These are phyloP conservation scores for Pichia sp. DNA, from an alignment of 1,139 yeast species.

Conservation along the genomic window DNA sequence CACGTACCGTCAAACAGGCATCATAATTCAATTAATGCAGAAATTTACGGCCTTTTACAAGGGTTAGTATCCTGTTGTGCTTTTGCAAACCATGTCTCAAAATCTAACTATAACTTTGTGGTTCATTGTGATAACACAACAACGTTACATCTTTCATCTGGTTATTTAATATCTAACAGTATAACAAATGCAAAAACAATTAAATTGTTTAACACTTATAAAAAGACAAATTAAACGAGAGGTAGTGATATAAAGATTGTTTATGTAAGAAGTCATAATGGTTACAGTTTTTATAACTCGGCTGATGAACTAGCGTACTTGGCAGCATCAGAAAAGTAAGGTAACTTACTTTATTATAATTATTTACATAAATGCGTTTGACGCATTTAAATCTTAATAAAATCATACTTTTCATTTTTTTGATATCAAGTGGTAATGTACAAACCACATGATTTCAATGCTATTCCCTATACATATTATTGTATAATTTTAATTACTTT, in stretches of 20 bases:
- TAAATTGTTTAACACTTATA: not conserved
- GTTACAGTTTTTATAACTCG: not conserved
- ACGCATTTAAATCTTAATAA: too few species aligned
- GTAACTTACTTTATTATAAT: not conserved
- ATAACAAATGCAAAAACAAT: not conserved
- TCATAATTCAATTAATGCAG: not conserved
- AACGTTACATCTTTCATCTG: not conserved
- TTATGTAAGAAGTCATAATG: not conserved
- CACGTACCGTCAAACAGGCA: not conserved
- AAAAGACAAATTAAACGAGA: not conserved
- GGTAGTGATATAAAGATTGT: not conserved
- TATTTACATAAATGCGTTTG: too few species aligned
- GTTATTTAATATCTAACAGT: too few species aligned
- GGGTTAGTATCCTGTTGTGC: not conserved
- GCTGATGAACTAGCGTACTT: not conserved
- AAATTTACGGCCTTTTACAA: not conserved
- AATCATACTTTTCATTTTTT: too few species aligned
- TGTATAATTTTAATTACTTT: not conserved
- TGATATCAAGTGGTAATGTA: too few species aligned
- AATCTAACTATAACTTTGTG: not conserved
- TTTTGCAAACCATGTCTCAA: not conserved
- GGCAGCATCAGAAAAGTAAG: not conserved
- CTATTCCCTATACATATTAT: too few species aligned
- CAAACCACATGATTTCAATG: too few species aligned
- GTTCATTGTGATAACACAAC: not conserved